These are phyloP conservation scores for Phytophthora fragariae DNA, from an alignment of 352 stramenopile genomes.

Conservation along the genomic window DNA sequence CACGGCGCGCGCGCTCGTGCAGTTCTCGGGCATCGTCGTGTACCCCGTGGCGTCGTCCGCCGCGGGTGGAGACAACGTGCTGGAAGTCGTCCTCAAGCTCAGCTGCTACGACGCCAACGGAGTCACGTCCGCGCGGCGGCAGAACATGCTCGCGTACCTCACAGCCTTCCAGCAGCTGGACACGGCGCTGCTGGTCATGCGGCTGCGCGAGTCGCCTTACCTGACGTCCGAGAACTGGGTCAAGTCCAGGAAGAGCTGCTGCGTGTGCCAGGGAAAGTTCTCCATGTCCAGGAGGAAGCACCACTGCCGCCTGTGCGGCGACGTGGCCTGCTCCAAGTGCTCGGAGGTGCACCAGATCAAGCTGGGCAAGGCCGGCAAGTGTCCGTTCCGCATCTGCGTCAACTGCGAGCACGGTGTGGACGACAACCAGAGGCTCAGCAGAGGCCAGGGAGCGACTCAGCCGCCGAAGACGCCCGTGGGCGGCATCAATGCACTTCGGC, in stretches of 20 bases:
- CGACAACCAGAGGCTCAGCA: slow-evolving; percentile 37
- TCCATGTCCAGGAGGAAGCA: slow-evolving; percentile 65
- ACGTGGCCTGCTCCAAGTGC: slow-evolving; percentile 80
- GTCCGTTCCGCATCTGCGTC: slow-evolving; percentile 69
- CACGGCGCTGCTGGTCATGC: slow-evolving; percentile 66
- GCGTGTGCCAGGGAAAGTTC: slow-evolving; percentile 68
- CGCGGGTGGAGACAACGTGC: slow-evolving; percentile 40
- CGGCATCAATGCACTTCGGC: slow-evolving; percentile 28
- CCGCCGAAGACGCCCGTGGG: slow-evolving; percentile 30
- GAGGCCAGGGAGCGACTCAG: slow-evolving; percentile 23
- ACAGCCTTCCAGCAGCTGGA: slow-evolving; percentile 57
- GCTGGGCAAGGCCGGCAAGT: slow-evolving; percentile 59
- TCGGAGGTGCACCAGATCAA: slow-evolving; percentile 69
- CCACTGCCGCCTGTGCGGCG: slow-evolving; percentile 78
- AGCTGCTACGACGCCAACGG: slow-evolving; percentile 66
- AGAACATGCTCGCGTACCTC: slow-evolving; percentile 63
- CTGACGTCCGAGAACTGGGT: slow-evolving; percentile 67
- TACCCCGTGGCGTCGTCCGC: slow-evolving; percentile 59
- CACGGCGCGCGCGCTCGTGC: slow-evolving; percentile 53
- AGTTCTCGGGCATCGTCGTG: slow-evolving; percentile 71
- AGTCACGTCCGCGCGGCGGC: slow-evolving; percentile 44
- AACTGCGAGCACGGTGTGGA: slow-evolving; percentile 51
- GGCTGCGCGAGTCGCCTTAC: slow-evolving; percentile 64
- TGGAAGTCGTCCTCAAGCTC: slow-evolving; percentile 75
- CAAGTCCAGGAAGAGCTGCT: slow-evolving; percentile 66